Evolutionary conservation across 345 rosid genomes (phyloP).

Genomic region (Arabidopsis thaliana): DNA sequence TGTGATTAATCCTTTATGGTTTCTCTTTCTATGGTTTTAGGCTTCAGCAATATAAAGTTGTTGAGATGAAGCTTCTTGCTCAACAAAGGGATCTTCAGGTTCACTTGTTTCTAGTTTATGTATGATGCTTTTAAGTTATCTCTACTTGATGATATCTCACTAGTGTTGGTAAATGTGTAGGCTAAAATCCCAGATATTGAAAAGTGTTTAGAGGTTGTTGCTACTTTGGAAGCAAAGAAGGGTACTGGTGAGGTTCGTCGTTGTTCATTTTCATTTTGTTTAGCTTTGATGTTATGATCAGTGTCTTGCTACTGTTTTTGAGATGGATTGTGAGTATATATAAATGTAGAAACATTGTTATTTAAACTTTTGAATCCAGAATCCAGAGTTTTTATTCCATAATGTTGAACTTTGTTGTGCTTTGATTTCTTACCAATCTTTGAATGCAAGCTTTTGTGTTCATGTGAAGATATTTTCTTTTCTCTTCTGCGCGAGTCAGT

Average conservation of each 20-base stretch:
- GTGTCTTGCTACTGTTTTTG: neutral
- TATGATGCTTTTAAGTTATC: slow-evolving; percentile 1
- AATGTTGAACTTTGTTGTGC: slow-evolving; percentile 17
- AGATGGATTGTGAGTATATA: slow-evolving; percentile 1
- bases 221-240: slow-evolving; percentile 83
- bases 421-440: slow-evolving; percentile 20
- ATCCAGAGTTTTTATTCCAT: neutral
- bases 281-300: neutral
- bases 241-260: slow-evolving; percentile 84
- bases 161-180: slow-evolving; percentile 40
- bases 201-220: slow-evolving; percentile 87
- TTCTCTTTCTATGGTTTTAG: slow-evolving; percentile 45
- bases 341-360: neutral
- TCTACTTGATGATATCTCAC: neutral
- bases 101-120: neutral
- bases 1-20: neutral
- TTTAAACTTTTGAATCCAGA: slow-evolving; percentile 1
- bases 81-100: slow-evolving; percentile 87
- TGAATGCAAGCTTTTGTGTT: neutral
- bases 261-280: slow-evolving; percentile 12
- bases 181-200: slow-evolving; percentile 93
- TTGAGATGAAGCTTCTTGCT: slow-evolving; percentile 90
- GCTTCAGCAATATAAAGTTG: slow-evolving; percentile 85
- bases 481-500: neutral
- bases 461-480: slow-evolving; percentile 10